Conservation (phyloP, 768 basidiomycete species). For the Suillus occidentalis region DNA sequence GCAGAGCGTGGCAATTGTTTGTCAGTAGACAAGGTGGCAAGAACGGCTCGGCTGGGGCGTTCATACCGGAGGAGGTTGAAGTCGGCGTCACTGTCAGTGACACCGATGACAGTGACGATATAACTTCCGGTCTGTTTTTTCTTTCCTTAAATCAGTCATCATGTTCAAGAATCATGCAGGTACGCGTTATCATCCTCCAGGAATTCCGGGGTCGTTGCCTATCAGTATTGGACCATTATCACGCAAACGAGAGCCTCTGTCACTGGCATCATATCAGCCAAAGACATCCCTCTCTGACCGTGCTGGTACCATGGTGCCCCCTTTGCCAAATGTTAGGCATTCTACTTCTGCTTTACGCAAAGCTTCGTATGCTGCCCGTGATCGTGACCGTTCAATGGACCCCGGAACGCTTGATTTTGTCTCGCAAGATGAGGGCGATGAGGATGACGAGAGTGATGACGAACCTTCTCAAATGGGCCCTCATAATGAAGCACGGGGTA, state of each 20-base stretch:
- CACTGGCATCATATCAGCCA: slow-evolving; percentile 59
- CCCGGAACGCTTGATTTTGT: slow-evolving; percentile 69
- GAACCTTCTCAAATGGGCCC: slow-evolving; percentile 22
- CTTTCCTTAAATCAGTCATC: background rate
- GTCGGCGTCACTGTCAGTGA: slow-evolving; percentile 25
- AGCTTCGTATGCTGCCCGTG: slow-evolving; percentile 67
- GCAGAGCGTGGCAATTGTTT: slow-evolving; percentile 65
- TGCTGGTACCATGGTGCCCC: slow-evolving; percentile 31
- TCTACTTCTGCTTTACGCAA: slow-evolving; percentile 52
- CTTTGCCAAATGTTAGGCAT: slow-evolving; percentile 20
- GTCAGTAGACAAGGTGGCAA: slow-evolving; percentile 36
- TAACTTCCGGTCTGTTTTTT: slow-evolving; percentile 24
- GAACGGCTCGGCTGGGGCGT: slow-evolving; percentile 26
- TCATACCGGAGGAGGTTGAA: slow-evolving; percentile 38
- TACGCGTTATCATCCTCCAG: slow-evolving; percentile 25
- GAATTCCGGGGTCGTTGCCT: slow-evolving; percentile 59
- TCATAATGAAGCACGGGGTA: slow-evolving; percentile 43
- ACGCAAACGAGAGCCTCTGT: slow-evolving; percentile 40
- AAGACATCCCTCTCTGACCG: slow-evolving; percentile 45
- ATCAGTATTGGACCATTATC: slow-evolving; percentile 51
- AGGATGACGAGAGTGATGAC: slow-evolving; percentile 33
- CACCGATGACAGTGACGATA: slow-evolving; percentile 25
- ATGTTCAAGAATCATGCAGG: slow-evolving; percentile 21
- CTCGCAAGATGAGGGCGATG: slow-evolving; percentile 48
- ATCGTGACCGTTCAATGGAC: slow-evolving; percentile 61